Evolutionary conservation across 2,329 filamentous ascomycete genomes (phyloP), one percentile per base, ranked within the genome.

Genomic region (Sporothrix brunneoviolacea): DNA sequence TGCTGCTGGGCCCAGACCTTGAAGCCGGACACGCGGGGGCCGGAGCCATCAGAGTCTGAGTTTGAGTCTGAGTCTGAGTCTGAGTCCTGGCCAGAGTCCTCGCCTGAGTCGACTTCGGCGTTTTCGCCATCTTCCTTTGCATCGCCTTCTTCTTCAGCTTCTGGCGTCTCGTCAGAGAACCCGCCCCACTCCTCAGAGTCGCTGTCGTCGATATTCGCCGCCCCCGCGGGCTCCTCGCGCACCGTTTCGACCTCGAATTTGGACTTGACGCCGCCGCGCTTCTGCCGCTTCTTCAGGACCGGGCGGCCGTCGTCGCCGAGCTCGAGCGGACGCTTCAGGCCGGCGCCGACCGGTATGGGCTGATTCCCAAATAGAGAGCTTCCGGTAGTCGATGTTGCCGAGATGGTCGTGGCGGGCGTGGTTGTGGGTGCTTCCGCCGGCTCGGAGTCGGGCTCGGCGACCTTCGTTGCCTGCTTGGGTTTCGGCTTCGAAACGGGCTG

Each of bases 1-100:
- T 93, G 86, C 59, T 88, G 82, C 27, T 84, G 82, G 18, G 93
- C 93, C 93, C 93, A 98, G 3, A 85, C 79, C 66, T 97, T 97
- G 75, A 98, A 98, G 0, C 88, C 89, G 2, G 79, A 81, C 60
- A 13, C 16, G 8, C 27, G 38, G n/a, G 22, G 15, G n/a, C 1
- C 16, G 39, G 8, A 4, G 39, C 24, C 24, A 28, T 28, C 24
- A 28, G 24, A 28, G 10, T 28, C 24, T 5, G 24, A 28, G 6
- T 28, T 10, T 5, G 24, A 28, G 6, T 28, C 24, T 5, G 24
- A 28, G 24, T 10, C 24, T 5, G n/a, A 6, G 4, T 35, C 13
- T 9, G n/a, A n/a, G n/a, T 59, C 58, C 1, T 60, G 63, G 1
- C 63, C 65, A 4, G 63, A 64, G 1, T 62, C 64, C 5, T 63